Evolutionary conservation across 805 yeast genomes (phyloP).

Genomic region (Kuraishia hungarica): DNA sequence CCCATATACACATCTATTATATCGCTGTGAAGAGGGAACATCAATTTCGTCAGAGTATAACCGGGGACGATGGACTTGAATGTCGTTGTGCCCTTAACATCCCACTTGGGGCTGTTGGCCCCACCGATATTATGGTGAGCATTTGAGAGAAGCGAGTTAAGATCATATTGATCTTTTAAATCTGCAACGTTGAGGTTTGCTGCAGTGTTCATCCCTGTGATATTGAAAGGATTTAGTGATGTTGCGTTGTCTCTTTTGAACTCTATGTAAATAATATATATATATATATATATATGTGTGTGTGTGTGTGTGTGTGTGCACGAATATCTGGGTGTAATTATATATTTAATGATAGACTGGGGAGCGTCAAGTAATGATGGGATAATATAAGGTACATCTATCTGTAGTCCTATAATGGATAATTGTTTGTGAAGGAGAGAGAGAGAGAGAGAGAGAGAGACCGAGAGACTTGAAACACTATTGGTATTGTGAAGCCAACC

Average conservation of each 20-base stretch:
- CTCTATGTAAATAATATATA: too few relatives aligned
- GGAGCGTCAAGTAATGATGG: too few relatives aligned
- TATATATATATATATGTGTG: too few relatives aligned
- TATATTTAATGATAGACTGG: too few relatives aligned
- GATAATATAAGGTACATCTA: too few relatives aligned
- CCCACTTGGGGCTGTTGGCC: background rate
- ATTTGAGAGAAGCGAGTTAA: background rate
- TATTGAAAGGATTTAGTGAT: too few relatives aligned
- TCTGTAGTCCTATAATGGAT: too few relatives aligned
- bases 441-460: too few relatives aligned
- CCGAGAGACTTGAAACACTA: too few relatives aligned
- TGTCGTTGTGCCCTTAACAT: background rate
- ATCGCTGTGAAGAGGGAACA: background rate
- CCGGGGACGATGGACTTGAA: constrained; percentile 1
- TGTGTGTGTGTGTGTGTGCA: background rate
- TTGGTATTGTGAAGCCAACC: too few relatives aligned
- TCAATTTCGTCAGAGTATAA: background rate
- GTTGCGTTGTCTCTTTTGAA: background rate
- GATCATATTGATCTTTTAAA: background rate
- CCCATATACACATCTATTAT: background rate
- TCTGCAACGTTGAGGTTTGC: background rate
- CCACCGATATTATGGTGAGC: background rate
- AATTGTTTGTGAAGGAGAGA: too few relatives aligned
- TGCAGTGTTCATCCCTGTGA: background rate
- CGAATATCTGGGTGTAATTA: too few relatives aligned